Evolutionary conservation across 176 grass and related monocot species (phyloP).

Genomic region (Zoysia pacifica): DNA sequence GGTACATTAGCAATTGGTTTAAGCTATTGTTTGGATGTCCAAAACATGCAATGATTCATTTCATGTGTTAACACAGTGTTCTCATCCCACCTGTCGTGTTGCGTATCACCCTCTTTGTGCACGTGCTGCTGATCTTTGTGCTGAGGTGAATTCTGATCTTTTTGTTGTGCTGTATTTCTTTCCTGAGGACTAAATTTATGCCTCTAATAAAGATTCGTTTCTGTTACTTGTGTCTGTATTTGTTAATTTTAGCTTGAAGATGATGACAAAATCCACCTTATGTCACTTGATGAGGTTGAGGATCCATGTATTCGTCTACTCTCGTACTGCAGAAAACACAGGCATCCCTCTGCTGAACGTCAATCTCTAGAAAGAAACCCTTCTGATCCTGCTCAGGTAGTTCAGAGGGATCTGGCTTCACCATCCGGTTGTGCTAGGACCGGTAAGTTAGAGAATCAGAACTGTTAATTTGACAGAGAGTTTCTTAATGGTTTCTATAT

Average conservation of each 20-base stretch:
- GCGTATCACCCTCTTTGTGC: conserved; percentile 98
- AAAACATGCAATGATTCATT: conserved; percentile 42
- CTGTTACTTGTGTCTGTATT: background rate
- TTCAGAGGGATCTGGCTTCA: conserved; percentile 46
- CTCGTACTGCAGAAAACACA: conserved; percentile 98
- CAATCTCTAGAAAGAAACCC: conserved; percentile 55
- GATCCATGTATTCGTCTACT: conserved; percentile 94
- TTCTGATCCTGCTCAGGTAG: conserved; percentile 38
- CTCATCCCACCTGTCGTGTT: conserved; percentile 91
- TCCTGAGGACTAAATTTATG: conserved; percentile 16
- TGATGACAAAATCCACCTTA: conserved; percentile 84
- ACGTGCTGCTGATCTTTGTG: conserved; percentile 98
- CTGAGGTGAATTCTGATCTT: conserved; percentile 64
- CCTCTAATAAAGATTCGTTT: conserved; percentile 26
- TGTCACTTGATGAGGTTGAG: conserved; percentile 90
- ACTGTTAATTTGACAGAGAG: conserved; percentile 21
- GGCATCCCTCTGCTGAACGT: conserved; percentile 78
- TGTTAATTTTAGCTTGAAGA: conserved; percentile 86
- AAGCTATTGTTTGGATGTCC: conserved; percentile 27
- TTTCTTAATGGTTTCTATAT: conserved; percentile 3
- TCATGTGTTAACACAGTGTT: conserved; percentile 69
- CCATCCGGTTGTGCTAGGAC: conserved; percentile 96
- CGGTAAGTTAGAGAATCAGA: conserved; percentile 63
- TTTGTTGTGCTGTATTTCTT: conserved; percentile 32
- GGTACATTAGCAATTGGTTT: conserved; percentile 52